Evolutionary conservation across 352 stramenopile genomes (phyloP).

Genomic region (Phytopythium cucurbitacearum): DNA sequence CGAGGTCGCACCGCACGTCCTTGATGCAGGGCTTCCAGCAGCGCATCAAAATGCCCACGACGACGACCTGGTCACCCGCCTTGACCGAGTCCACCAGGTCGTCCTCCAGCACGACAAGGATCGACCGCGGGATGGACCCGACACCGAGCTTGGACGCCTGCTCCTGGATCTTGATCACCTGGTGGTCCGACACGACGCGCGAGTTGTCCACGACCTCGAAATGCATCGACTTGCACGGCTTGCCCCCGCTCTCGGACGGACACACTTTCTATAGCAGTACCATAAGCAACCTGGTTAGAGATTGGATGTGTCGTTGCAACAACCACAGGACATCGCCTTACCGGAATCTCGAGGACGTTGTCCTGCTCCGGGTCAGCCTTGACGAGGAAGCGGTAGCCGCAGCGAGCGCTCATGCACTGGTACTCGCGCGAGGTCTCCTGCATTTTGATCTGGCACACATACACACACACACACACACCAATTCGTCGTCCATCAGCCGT

Average conservation of each 20-base stretch:
- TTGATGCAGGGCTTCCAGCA: slow-evolving; percentile 86
- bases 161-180: slow-evolving; percentile 98
- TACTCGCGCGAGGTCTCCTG: slow-evolving; percentile 89
- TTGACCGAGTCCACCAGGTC: slow-evolving; percentile 80
- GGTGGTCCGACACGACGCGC: slow-evolving; percentile 59
- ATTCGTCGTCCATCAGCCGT: background rate
- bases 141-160: slow-evolving; percentile 88
- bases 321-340: slow-evolving; percentile 13
- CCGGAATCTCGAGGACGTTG: slow-evolving; percentile 86
- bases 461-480: background rate
- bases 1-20: slow-evolving; percentile 88
- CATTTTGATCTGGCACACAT: slow-evolving; percentile 82
- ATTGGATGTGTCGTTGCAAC: background rate
- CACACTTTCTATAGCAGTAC: slow-evolving; percentile 37
- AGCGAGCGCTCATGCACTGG: slow-evolving; percentile 73
- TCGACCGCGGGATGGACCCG: slow-evolving; percentile 91
- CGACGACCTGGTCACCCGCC: slow-evolving; percentile 95
- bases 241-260: slow-evolving; percentile 44
- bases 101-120: slow-evolving; percentile 94
- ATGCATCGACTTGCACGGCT: slow-evolving; percentile 77
- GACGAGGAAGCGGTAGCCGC: slow-evolving; percentile 78
- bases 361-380: slow-evolving; percentile 88
- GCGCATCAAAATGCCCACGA: slow-evolving; percentile 90
- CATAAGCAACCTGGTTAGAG: background rate
- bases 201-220: slow-evolving; percentile 54